Evolutionary conservation across 1,139 yeast species (phyloP), one percentile per base, ranked within the genome.

Genomic region (Yamadazyma friedrichii): DNA sequence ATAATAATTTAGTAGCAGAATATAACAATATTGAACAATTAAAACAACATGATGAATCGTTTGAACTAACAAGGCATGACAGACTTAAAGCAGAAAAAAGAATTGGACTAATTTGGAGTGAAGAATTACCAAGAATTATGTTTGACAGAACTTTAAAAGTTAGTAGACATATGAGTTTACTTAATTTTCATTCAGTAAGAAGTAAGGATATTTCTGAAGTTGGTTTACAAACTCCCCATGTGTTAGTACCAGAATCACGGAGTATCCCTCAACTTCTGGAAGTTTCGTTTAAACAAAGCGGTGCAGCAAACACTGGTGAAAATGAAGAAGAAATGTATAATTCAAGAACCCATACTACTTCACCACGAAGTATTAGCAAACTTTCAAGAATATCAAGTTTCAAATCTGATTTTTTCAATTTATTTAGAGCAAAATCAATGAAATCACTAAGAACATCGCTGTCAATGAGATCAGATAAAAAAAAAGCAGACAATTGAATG

Each of bases 21-120:
- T 38, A 35, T 17, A 29, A 26, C 12, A 42, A 39, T 30, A 12
- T 30, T 25, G 36, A 33, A 24, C 28, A 30, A 10, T 9, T 31
- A 2, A n/a, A 35, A 11, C 11, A 38, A 8, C 31, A 12, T 28
- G 38, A 39, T 29, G 34, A 42, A 12, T 28, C 36, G 3, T 16
- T 44, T 26, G 41, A 47, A 28, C 39, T 42, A 12, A 39, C 40
- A 10, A 15, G 45, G 31, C 28, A 27, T 27, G 55, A 49, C 24
- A 45, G 62, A 32, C 32, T 45, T 5, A 40, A 35, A 20, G 48
- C 49, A n/a, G 64, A 61, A 38, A 43, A 38, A 15, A 44, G 38
- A 28, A 42, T 59, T 11, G 44, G 41, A 9, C 38, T 45, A 20
- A 36, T 59, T 1, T 59, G 63, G 59, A 54, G 58, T 42, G 37